Conservation (phyloP, 441 rosid genomes). For the Macaranga tanarius region DNA sequence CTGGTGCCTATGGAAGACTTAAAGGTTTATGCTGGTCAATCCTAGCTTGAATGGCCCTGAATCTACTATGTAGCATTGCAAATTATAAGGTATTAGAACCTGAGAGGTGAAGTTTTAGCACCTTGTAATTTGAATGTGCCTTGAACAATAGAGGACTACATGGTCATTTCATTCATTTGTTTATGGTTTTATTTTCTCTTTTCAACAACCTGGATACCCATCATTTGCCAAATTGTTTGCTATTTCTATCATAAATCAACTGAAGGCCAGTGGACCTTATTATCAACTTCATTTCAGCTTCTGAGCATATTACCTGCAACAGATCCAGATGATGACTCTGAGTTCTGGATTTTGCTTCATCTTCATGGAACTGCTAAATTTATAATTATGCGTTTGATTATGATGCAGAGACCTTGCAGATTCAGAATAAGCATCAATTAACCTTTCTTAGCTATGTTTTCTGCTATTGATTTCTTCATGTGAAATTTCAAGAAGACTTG, state of each 20-base stretch:
- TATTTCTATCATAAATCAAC: neutral
- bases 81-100: neutral
- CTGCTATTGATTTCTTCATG: no score
- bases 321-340: slow-evolving; percentile 5
- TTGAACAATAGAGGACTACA: neutral
- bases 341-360: slow-evolving; percentile 7
- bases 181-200: neutral
- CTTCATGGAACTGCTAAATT: neutral
- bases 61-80: neutral
- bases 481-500: no score
- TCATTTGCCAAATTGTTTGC: neutral
- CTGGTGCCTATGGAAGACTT: neutral
- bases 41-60: neutral
- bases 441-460: no score
- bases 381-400: no score
- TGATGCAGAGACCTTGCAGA: no score
- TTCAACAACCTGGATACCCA: neutral
- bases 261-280: slow-evolving; percentile 1
- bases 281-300: neutral
- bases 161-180: no score
- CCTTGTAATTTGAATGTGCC: neutral
- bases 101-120: neutral
- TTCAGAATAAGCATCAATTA: no score
- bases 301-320: neutral
- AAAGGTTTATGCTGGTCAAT: neutral